phyloP scores from a whole-genome alignment of 768 basidiomycete species.

The Filobasidium wieringae region DNA sequence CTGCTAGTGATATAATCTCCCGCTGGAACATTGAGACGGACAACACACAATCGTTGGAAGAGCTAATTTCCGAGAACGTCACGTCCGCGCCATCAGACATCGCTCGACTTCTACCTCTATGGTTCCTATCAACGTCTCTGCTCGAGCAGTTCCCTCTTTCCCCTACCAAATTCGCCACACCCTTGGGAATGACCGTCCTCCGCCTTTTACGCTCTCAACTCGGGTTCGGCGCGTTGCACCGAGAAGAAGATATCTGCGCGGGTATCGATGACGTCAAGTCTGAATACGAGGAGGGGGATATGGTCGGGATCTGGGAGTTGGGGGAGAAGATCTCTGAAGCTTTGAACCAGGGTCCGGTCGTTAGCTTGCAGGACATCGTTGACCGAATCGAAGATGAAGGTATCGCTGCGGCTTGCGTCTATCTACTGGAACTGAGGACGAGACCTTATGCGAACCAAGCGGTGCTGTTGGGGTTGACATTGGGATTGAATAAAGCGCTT shows the following conservation, averaged over 20 bases:
- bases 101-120: slow-evolving; percentile 13
- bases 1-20: background rate
- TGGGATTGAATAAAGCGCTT: slow-evolving; percentile 3
- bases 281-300: slow-evolving; percentile 6
- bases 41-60: background rate
- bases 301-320: slow-evolving; percentile 8
- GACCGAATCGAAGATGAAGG: background rate
- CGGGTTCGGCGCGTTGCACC: slow-evolving; percentile 25
- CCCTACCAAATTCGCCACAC: slow-evolving; percentile 23
- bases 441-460: slow-evolving; percentile 4
- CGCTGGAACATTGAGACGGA: background rate
- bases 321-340: background rate
- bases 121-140: slow-evolving; percentile 20
- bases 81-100: background rate
- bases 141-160: slow-evolving; percentile 28
- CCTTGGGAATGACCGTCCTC: slow-evolving; percentile 19
- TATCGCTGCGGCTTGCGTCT: background rate
- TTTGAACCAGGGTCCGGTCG: too few species aligned
- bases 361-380: slow-evolving; percentile 4
- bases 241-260: slow-evolving; percentile 20
- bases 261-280: slow-evolving; percentile 22
- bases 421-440: slow-evolving; percentile 7
- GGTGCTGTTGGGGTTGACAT: slow-evolving; percentile 3
- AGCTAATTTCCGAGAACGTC: background rate
- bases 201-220: slow-evolving; percentile 17